A percentile compares a stretch with the other conserved stretches of the same genome.
These are phyloP conservation scores for Ceratocystis cacaofunesta DNA, from an alignment of 2,329 filamentous ascomycete species.

Conservation along the genomic window DNA sequence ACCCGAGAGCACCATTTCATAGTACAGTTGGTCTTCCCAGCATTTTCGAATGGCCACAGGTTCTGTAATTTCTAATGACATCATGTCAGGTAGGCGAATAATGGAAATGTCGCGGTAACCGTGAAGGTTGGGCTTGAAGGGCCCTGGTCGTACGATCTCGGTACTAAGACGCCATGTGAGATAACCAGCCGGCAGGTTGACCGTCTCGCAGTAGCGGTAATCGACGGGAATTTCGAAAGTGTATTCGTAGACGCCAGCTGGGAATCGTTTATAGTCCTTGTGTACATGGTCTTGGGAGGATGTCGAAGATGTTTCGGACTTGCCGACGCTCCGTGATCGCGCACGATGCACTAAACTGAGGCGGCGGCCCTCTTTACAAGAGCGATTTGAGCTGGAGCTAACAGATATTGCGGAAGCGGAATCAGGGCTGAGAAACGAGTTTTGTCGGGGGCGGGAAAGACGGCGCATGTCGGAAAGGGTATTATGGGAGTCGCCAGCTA, in stretches of 20 bases:
- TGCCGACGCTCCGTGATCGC: slow-evolving; percentile 73
- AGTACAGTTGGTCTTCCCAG: slow-evolving; percentile 91
- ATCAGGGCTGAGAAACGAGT: slow-evolving; percentile 1
- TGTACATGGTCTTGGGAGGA: slow-evolving; percentile 22
- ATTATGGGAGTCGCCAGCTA: background rate
- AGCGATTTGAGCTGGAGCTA: background rate
- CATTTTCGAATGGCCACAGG: slow-evolving; percentile 86
- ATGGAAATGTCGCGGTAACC: slow-evolving; percentile 70
- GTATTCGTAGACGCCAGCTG: slow-evolving; percentile 52
- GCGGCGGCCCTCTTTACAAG: background rate
- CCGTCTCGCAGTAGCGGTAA: slow-evolving; percentile 76
- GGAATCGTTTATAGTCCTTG: slow-evolving; percentile 76
- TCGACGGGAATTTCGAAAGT: slow-evolving; percentile 81
- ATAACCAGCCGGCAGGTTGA: slow-evolving; percentile 69
- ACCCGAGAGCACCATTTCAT: slow-evolving; percentile 90
- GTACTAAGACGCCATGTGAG: slow-evolving; percentile 83
- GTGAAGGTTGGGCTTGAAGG: slow-evolving; percentile 77
- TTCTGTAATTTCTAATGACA: slow-evolving; percentile 79
- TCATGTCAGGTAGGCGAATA: slow-evolving; percentile 72
- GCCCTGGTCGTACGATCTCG: slow-evolving; percentile 68
- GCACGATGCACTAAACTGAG: slow-evolving; percentile 32
- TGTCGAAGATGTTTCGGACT: slow-evolving; percentile 23
- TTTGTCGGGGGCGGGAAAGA: background rate
- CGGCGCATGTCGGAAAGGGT: background rate
- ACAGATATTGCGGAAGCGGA: slow-evolving; percentile 6